Base-by-base conservation (phyloP, 805 yeast species). In the Torulaspora maleeae region DNA sequence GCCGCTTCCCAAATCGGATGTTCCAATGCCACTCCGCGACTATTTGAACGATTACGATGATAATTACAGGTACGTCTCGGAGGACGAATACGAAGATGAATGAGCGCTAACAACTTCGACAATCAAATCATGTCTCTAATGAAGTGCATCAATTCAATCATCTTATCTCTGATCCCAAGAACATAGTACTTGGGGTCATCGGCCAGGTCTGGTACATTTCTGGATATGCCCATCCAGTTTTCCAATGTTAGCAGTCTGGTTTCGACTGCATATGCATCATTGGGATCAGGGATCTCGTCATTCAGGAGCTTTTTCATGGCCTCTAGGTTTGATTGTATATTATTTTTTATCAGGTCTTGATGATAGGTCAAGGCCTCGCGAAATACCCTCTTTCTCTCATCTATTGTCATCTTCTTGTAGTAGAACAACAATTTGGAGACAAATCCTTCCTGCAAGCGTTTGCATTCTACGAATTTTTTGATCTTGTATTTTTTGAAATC, bases 121-220 rank as follows among this genome's bases (percentile, higher is more conserved):
- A 16, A 20, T 32, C 36, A 19, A 22, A 27, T 38, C 19, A 36
- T 11, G 29, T 36, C 43, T n/a, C 29, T 41, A 12, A 52, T 44
- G 36, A 43, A 49, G 22, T 40, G 24, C 41, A 42, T 39, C 28
- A 49, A 29, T 27, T 43, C 49, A 20, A 44, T 36, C 22, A 55
- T 48, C 45, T 61, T 61, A 12, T 57, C 57, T 36, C 52, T 55
- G n/a, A 61, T 54, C 7, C 61, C 62, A 8, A 62, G 40, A 10
- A 54, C 39, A 38, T 61, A 61, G 42, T 62, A 62, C 19, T 45
- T 51, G 1, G 58, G 56, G 22, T 55, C 52, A 6, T 38, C 28
- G 3, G 39, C 38, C 27, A 56, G 7, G 4, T 35, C 35, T 5
- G 17, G 13, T n/a, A 48, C 19, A 7, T 36, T 27, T 1, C 39